Evolutionary conservation across 2,329 filamentous ascomycete genomes (phyloP).

Genomic region (Xylaria sp.): DNA sequence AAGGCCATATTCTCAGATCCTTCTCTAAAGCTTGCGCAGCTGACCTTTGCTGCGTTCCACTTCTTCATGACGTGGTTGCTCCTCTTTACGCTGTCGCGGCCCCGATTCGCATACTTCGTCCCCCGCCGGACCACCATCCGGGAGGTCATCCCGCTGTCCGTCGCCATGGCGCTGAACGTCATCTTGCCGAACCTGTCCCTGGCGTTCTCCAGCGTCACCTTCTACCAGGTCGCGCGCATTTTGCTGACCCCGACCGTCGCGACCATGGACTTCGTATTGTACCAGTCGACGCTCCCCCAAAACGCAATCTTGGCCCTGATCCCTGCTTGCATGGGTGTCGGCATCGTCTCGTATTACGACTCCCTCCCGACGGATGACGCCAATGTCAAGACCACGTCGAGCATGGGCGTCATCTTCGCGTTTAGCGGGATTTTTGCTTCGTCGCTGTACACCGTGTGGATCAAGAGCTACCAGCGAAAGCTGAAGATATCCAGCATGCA

Average conservation of each 20-base stretch:
- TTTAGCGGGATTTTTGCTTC: constrained; percentile 66
- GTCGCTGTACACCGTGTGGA: constrained; percentile 71
- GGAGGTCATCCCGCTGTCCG: constrained; percentile 64
- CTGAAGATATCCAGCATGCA: constrained; percentile 70
- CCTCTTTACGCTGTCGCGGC: constrained; percentile 63
- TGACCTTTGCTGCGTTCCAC: constrained; percentile 70
- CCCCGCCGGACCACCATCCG: constrained; percentile 57
- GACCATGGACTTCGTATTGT: constrained; percentile 65
- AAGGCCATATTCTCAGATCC: constrained; percentile 70
- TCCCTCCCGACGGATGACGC: constrained; percentile 53
- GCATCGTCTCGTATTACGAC: constrained; percentile 69
- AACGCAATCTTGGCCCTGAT: constrained; percentile 58
- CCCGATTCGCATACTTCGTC: constrained; percentile 60
- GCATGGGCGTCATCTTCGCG: constrained; percentile 65
- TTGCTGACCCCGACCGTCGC: constrained; percentile 68
- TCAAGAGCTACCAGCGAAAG: constrained; percentile 66
- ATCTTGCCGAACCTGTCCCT: constrained; percentile 70
- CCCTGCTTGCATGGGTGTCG: constrained; percentile 66
- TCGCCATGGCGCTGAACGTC: constrained; percentile 70
- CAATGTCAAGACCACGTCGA: constrained; percentile 57
- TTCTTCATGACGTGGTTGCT: constrained; percentile 68
- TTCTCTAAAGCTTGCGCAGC: constrained; percentile 62
- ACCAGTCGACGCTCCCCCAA: constrained; percentile 57
- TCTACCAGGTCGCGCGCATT: constrained; percentile 71
- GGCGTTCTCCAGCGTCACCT: constrained; percentile 68